A percentile compares a stretch with the other conserved stretches of the same genome.
These are phyloP conservation scores for Rosa lucieae DNA, from an alignment of 306 rosid genomes.

Conservation along the genomic window DNA sequence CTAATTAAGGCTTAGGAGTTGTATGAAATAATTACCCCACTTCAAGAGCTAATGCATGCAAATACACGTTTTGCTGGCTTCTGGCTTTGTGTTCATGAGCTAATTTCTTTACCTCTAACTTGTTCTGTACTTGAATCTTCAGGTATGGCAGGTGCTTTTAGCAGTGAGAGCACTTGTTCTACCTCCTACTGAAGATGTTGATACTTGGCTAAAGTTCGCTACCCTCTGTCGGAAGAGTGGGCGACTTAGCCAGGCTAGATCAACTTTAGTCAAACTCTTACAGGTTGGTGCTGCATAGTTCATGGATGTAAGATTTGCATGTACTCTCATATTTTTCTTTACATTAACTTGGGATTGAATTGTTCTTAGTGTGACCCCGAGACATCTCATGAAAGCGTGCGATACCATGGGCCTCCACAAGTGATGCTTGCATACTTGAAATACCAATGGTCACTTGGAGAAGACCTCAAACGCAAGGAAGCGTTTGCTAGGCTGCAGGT, in stretches of 20 bases:
- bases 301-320: slow-evolving; percentile 21
- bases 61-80: background rate
- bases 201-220: slow-evolving; percentile 95
- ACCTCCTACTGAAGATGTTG: slow-evolving; percentile 88
- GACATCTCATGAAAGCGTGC: slow-evolving; percentile 66
- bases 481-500: slow-evolving; percentile 94
- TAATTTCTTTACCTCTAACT: slow-evolving; percentile 9
- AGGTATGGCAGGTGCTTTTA: slow-evolving; percentile 93
- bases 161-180: slow-evolving; percentile 88
- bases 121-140: slow-evolving; percentile 28
- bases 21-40: background rate
- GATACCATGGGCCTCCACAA: slow-evolving; percentile 84
- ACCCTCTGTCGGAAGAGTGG: slow-evolving; percentile 83
- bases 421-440: slow-evolving; percentile 93
- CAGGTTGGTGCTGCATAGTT: slow-evolving; percentile 59
- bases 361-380: slow-evolving; percentile 83
- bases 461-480: slow-evolving; percentile 92
- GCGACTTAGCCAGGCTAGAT: slow-evolving; percentile 84
- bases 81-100: background rate
- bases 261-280: slow-evolving; percentile 85
- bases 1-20: background rate
- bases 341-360: slow-evolving; percentile 14
- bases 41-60: background rate
- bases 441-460: slow-evolving; percentile 96
- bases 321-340: slow-evolving; percentile 16